phyloP scores from a whole-genome alignment of 345 rosid species.

The Jatropha curcas region DNA sequence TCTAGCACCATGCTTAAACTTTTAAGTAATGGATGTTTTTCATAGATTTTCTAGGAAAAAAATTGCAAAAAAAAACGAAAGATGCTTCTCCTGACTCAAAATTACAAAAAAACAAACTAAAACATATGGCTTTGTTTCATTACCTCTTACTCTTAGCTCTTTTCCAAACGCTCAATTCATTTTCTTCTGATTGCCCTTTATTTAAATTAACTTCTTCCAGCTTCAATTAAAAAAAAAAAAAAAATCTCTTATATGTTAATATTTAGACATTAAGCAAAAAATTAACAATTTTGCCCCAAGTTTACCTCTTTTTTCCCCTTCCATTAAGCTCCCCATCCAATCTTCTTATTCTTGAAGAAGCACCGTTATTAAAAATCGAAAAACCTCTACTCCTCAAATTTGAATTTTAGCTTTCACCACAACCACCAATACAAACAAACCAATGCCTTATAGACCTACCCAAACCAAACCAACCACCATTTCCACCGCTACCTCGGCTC shows the following conservation, averaged over 20 bases:
- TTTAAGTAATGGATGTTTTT: neutral
- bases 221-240: neutral
- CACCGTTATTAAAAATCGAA: constrained; percentile 6
- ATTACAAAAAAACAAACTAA: neutral
- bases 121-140: neutral
- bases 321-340: constrained; percentile 26
- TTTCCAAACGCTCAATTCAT: neutral
- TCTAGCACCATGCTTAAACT: too few species aligned
- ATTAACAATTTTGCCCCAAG: neutral
- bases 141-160: constrained; percentile 14
- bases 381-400: constrained; percentile 27
- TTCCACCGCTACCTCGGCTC: constrained; percentile 44
- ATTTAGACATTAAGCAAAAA: constrained; percentile 8
- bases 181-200: neutral
- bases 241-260: neutral
- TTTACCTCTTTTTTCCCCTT: constrained; percentile 20
- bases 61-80: constrained; percentile 5
- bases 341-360: constrained; percentile 34
- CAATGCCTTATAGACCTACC: constrained; percentile 22
- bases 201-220: constrained; percentile 9
- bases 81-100: neutral
- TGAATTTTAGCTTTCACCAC: constrained; percentile 17
- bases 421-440: constrained; percentile 26
- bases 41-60: constrained; percentile 29
- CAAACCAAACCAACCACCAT: constrained; percentile 3